Conservation (phyloP, 2,329 filamentous ascomycete species). For the Calonectria fujianensis region DNA sequence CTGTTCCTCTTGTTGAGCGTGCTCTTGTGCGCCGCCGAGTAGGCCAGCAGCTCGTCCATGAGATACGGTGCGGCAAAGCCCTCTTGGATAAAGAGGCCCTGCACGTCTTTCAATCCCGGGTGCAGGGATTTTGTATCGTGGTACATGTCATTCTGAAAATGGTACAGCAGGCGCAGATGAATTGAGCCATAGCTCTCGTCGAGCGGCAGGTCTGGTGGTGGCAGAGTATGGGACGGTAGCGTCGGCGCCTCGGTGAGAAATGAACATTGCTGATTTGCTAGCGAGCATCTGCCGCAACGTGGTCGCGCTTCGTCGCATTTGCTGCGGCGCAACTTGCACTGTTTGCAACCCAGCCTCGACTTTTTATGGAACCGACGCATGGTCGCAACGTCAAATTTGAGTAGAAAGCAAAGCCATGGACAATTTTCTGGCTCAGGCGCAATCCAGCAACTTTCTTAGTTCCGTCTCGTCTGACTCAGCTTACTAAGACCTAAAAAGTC, state of each 20-base stretch:
- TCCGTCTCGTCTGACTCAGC: background rate
- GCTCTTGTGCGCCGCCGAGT: conserved; percentile 20
- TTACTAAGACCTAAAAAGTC: background rate
- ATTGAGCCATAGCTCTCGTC: conserved; percentile 1
- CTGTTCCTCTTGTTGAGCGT: background rate
- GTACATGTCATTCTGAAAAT: conserved; percentile 8
- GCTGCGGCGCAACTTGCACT: conserved; percentile 12
- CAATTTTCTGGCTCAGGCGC: background rate
- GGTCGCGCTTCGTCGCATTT: conserved; percentile 22
- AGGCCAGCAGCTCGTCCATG: conserved; percentile 17
- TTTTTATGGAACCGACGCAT: conserved; percentile 24
- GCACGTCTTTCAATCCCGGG: background rate
- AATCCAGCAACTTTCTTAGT: background rate
- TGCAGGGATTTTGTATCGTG: conserved; percentile 9
- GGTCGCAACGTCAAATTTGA: background rate
- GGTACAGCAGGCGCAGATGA: conserved; percentile 5
- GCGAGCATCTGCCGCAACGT: background rate
- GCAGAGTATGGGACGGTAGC: background rate
- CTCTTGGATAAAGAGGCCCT: background rate
- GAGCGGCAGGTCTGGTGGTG: background rate
- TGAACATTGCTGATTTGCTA: background rate
- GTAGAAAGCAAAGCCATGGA: background rate
- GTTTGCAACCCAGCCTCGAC: conserved; percentile 8
- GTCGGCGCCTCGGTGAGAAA: background rate
- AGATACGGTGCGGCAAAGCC: background rate